Percentiles rank a stretch among this genome's conserved stretches.
These are phyloP conservation scores for Nelumbo lutea DNA, from an alignment of 164 flowering plant species.

Conservation along the genomic window DNA sequence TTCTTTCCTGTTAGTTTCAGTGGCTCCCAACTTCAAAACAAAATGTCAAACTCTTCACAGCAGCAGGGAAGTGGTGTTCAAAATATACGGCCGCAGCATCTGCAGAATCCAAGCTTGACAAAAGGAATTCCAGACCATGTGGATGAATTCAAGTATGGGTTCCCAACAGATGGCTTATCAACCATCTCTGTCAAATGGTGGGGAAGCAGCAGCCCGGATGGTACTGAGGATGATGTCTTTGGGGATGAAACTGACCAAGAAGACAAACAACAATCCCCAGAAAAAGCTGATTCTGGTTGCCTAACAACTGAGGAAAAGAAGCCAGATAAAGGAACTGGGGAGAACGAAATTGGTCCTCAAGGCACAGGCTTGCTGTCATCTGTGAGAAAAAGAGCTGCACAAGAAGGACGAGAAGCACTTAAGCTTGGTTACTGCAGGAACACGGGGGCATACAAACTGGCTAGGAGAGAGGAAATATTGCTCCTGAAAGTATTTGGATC, in stretches of 20 bases:
- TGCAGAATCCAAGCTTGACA: slow-evolving; percentile 16
- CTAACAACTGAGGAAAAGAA: slow-evolving; percentile 4
- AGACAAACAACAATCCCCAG: slow-evolving; percentile 16
- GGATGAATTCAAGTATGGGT: slow-evolving; percentile 74
- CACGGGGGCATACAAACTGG: slow-evolving; percentile 25
- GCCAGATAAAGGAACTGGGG: slow-evolving; percentile 11
- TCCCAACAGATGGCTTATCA: slow-evolving; percentile 64
- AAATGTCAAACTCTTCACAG: slow-evolving; percentile 18
- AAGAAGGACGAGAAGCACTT: slow-evolving; percentile 51
- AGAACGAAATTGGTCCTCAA: slow-evolving; percentile 10
- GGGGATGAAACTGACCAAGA: slow-evolving; percentile 20
- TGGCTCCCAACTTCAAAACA: slow-evolving; percentile 22
- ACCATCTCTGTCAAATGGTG: slow-evolving; percentile 52
- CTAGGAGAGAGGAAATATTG: slow-evolving; percentile 29
- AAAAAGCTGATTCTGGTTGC: neutral
- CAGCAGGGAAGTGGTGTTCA: slow-evolving; percentile 35
- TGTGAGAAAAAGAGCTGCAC: slow-evolving; percentile 42
- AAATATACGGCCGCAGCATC: slow-evolving; percentile 18
- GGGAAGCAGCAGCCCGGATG: slow-evolving; percentile 36
- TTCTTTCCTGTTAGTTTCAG: slow-evolving; percentile 5
- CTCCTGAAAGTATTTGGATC: slow-evolving; percentile 40
- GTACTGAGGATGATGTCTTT: slow-evolving; percentile 4
- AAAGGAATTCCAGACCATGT: slow-evolving; percentile 20
- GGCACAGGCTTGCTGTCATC: slow-evolving; percentile 34
- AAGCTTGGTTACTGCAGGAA: slow-evolving; percentile 36